Percentiles rank a stretch among this genome's conserved stretches.
These are phyloP conservation scores for Fonsecaea pedrosoi DNA, from an alignment of 2,329 filamentous ascomycete genomes.

Conservation along the genomic window DNA sequence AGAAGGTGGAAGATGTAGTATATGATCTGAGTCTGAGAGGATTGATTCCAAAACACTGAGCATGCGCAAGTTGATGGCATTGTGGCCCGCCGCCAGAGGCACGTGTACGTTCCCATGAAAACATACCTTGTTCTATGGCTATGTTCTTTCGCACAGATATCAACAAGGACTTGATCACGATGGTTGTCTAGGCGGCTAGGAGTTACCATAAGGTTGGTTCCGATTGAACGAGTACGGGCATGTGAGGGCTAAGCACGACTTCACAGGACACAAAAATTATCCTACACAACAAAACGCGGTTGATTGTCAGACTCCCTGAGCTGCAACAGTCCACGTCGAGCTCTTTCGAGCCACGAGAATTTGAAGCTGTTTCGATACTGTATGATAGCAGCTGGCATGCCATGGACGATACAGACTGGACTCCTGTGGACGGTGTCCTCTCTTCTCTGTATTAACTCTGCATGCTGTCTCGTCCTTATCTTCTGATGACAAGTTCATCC, in stretches of 20 bases:
- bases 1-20: constrained; percentile 97
- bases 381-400: not conserved
- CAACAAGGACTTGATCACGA: not conserved
- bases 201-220: not conserved
- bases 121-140: not conserved
- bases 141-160: not conserved
- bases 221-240: not conserved
- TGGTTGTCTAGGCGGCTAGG: not conserved
- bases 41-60: constrained; percentile 64
- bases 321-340: not conserved
- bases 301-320: not conserved
- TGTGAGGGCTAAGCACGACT: not conserved
- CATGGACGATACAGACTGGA: not conserved
- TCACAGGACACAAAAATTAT: not conserved
- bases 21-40: constrained; percentile 92
- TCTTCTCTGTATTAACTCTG: not conserved
- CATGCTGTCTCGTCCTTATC: not conserved
- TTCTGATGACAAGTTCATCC: not conserved
- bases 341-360: not conserved
- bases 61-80: not conserved
- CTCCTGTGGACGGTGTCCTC: not conserved
- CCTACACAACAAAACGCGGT: not conserved
- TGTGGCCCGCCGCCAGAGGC: not conserved
- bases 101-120: not conserved
- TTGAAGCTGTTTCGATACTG: not conserved